phyloP scores from a whole-genome alignment of 352 stramenopile species.

The Phytophthora constricta region DNA sequence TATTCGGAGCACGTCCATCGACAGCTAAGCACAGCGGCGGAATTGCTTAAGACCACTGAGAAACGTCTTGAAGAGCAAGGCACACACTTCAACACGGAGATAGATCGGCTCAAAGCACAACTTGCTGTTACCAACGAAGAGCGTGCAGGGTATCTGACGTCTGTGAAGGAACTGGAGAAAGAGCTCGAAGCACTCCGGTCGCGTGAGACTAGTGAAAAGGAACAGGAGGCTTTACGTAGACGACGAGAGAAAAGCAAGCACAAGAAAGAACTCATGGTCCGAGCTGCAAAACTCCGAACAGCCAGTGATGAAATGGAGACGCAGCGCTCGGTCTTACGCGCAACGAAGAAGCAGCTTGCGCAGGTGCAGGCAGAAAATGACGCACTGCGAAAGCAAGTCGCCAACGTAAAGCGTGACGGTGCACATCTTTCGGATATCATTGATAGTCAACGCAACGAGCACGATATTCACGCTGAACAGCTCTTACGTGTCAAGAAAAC shows the following conservation, averaged over 20 bases:
- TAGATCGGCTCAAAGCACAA: conserved; percentile 23
- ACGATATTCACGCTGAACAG: conserved; percentile 34
- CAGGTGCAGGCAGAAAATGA: conserved; percentile 44
- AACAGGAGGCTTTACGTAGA: conserved; percentile 31
- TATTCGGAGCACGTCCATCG: conserved; percentile 63
- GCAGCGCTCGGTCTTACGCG: conserved; percentile 39
- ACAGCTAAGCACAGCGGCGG: conserved; percentile 64
- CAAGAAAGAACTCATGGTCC: conserved; percentile 34
- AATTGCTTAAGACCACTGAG: conserved; percentile 67
- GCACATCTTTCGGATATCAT: conserved; percentile 51
- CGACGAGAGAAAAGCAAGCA: conserved; percentile 35
- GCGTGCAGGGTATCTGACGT: conserved; percentile 2
- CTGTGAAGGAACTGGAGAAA: conserved; percentile 24
- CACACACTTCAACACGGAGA: conserved; percentile 26
- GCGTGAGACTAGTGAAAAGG: conserved; percentile 21
- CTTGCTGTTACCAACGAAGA: conserved; percentile 16
- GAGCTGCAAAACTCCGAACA: conserved; percentile 29
- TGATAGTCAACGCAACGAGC: conserved; percentile 44
- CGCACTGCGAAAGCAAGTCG: conserved; percentile 46
- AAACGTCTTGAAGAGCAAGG: conserved; percentile 54
- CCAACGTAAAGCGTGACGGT: conserved; percentile 42
- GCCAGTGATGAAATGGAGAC: conserved; percentile 44
- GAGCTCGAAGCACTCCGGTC: conserved; percentile 22
- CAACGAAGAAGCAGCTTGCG: conserved; percentile 47
- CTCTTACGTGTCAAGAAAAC: conserved; percentile 28